These are phyloP conservation scores for Penicillium sp. DNA, from an alignment of 2,329 filamentous ascomycete genomes.

Conservation along the genomic window DNA sequence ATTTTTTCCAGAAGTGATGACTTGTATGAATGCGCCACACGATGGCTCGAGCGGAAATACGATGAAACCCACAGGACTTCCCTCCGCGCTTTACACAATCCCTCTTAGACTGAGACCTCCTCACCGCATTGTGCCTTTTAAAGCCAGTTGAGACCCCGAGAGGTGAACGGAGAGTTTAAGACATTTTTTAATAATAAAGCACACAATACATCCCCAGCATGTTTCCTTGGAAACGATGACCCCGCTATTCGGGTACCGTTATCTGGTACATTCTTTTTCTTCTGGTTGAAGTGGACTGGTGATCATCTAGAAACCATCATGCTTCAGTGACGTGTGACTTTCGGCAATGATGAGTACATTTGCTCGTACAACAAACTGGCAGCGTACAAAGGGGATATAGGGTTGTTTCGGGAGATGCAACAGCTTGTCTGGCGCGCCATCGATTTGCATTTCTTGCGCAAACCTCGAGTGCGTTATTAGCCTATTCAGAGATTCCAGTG, in stretches of 20 bases:
- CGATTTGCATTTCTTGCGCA: background rate
- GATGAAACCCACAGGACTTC: background rate
- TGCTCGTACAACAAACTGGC: background rate
- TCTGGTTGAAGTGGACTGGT: too few species aligned
- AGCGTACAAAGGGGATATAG: background rate
- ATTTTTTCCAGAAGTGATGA: background rate
- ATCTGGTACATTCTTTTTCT: too few species aligned
- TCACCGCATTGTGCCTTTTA: background rate
- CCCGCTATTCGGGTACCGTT: background rate
- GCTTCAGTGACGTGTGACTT: background rate
- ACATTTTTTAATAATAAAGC: slow-evolving; percentile 1
- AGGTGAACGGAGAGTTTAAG: slow-evolving; percentile 7
- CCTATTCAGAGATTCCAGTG: slow-evolving; percentile 1
- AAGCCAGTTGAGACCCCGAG: too few species aligned
- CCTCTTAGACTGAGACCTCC: background rate
- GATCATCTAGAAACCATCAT: background rate
- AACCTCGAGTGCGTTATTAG: slow-evolving; percentile 4
- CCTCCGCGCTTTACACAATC: background rate
- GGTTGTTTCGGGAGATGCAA: background rate
- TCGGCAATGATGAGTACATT: background rate
- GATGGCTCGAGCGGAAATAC: background rate
- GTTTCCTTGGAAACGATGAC: slow-evolving; percentile 4
- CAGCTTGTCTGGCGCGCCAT: background rate
- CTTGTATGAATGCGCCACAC: background rate
- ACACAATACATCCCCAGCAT: background rate